A percentile compares a stretch with the other conserved stretches of the same genome.
phyloP scores from a whole-genome alignment of 192 early-diverging fungal genomes.

The Gamsiella multidivaricata region DNA sequence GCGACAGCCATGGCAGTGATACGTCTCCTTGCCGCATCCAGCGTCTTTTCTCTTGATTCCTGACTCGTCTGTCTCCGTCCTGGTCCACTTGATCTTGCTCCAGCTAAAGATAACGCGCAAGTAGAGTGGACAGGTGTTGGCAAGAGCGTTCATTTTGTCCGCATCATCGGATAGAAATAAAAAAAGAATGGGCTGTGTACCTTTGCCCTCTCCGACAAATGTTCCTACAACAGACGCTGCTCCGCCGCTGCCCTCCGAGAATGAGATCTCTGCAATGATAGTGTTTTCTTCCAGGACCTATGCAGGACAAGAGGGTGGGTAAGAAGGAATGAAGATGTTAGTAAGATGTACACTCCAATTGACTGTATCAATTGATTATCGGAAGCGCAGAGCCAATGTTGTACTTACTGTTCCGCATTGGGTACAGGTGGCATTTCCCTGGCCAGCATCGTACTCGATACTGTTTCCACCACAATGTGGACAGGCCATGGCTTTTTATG shows the following conservation, averaged over 20 bases:
- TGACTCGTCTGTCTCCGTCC: constrained; percentile 61
- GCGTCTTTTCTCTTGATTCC: constrained; percentile 76
- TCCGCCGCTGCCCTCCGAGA: constrained; percentile 88
- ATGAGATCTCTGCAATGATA: constrained; percentile 92
- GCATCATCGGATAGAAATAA: too few relatives aligned
- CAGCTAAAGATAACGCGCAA: too few relatives aligned
- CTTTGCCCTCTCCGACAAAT: constrained; percentile 74
- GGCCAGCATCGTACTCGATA: constrained; percentile 75
- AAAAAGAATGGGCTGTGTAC: constrained; percentile 26
- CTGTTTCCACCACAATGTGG: constrained; percentile 65
- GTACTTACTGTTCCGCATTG: constrained; percentile 65
- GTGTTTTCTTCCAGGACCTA: constrained; percentile 94
- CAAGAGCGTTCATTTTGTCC: not conserved
- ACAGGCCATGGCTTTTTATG: constrained; percentile 61
- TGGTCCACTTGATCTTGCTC: constrained; percentile 54
- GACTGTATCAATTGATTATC: not conserved
- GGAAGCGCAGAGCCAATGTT: too few relatives aligned
- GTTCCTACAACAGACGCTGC: constrained; percentile 83
- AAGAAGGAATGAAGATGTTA: not conserved
- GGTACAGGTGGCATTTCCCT: constrained; percentile 79
- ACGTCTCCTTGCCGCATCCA: constrained; percentile 72
- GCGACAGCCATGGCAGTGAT: constrained; percentile 81
- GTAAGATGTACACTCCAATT: not conserved
- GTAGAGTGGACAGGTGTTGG: not conserved
- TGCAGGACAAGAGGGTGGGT: not conserved